Evolutionary conservation across 208 protist species (phyloP).

Genomic region (Leishmania mexicana): DNA sequence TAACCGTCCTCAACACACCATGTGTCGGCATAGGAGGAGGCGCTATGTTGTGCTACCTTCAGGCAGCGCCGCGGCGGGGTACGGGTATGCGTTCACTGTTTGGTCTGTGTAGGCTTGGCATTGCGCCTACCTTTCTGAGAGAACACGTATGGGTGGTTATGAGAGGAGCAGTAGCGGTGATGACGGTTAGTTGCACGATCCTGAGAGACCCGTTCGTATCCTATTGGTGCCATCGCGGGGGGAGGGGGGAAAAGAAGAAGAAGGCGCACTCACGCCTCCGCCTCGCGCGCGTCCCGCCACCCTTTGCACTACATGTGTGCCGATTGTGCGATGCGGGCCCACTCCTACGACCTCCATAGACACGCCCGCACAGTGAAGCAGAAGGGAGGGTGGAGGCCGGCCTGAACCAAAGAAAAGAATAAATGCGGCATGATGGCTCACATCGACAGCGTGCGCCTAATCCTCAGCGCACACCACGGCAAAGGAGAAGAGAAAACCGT

Average conservation of each 20-base stretch:
- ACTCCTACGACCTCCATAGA: too few relatives aligned
- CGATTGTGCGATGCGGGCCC: background rate
- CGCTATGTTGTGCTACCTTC: background rate
- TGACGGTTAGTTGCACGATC: background rate
- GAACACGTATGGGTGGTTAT: too few relatives aligned
- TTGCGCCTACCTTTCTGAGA: background rate
- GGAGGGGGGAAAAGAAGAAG: background rate
- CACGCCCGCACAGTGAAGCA: background rate
- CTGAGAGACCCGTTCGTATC: background rate
- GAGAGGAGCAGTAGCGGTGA: background rate
- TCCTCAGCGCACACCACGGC: conserved; percentile 1
- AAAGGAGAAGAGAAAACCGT: background rate
- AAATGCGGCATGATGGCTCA: background rate
- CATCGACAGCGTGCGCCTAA: conserved; percentile 1
- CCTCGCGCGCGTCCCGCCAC: background rate
- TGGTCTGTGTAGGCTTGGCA: background rate
- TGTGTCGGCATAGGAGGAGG: background rate
- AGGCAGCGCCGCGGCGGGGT: background rate
- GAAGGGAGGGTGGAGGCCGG: background rate
- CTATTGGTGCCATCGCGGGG: background rate
- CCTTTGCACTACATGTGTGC: background rate
- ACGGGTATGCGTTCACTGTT: background rate
- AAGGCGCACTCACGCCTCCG: background rate
- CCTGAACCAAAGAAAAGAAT: background rate
- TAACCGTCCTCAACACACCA: background rate